These are phyloP conservation scores for Diaporthe destruens DNA, from an alignment of 2,329 filamentous ascomycete species.

Conservation along the genomic window DNA sequence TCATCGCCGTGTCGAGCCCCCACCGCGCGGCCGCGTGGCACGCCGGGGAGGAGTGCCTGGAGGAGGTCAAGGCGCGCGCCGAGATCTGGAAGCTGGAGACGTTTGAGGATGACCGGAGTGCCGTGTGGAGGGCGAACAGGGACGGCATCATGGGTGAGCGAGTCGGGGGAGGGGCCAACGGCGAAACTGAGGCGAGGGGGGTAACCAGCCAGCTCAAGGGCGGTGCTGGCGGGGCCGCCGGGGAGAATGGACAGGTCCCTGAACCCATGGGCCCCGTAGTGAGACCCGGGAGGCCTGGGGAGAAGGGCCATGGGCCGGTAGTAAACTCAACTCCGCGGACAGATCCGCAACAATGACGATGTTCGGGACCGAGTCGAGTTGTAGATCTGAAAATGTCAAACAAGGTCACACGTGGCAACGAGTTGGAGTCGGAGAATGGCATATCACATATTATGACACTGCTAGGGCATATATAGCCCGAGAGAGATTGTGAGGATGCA, in stretches of 20 bases:
- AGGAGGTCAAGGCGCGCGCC: constrained; percentile 86
- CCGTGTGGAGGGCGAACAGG: constrained; percentile 88
- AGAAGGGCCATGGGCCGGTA: constrained; percentile 40
- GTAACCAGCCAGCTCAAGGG: constrained; percentile 23
- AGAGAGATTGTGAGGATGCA: background rate
- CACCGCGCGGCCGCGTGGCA: constrained; percentile 89
- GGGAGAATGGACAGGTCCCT: background rate
- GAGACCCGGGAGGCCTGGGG: constrained; percentile 28
- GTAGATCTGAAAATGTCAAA: background rate
- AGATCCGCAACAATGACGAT: background rate
- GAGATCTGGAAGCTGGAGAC: constrained; percentile 97
- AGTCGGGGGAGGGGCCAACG: constrained; percentile 45
- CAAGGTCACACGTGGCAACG: background rate
- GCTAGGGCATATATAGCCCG: too few species aligned
- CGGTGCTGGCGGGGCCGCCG: background rate
- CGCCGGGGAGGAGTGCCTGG: constrained; percentile 89
- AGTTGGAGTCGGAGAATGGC: background rate
- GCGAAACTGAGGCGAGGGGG: background rate
- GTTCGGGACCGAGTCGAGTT: background rate
- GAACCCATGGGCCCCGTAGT: constrained; percentile 33
- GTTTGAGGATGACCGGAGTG: constrained; percentile 81
- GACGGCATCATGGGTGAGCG: constrained; percentile 74
- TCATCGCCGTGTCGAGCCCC: constrained; percentile 86
- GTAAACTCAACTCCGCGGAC: constrained; percentile 28
- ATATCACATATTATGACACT: constrained; percentile 21